phyloP scores from a whole-genome alignment of 2,329 filamentous ascomycete genomes.

The Trichoderma atroviride region DNA sequence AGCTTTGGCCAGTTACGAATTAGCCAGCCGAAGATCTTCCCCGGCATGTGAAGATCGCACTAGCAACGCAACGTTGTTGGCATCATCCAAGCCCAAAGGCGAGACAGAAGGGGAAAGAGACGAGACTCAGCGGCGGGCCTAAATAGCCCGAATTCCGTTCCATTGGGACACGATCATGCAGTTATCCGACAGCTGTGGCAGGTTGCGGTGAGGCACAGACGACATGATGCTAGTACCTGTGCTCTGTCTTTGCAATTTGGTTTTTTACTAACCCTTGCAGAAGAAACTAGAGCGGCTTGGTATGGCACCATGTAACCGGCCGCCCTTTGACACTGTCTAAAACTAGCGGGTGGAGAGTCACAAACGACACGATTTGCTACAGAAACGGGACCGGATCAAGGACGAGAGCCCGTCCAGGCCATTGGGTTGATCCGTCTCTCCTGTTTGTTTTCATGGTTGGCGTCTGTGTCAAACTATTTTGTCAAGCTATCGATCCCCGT shows the following conservation, averaged over 20 bases:
- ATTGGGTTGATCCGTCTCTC: conserved; percentile 23
- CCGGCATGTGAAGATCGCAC: conserved; percentile 16
- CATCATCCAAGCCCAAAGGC: background rate
- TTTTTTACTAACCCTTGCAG: background rate
- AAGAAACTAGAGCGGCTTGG: background rate
- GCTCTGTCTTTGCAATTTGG: background rate
- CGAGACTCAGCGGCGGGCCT: background rate
- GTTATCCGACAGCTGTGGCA: background rate
- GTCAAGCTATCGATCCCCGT: background rate
- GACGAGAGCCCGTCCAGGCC: background rate
- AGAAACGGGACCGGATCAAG: conserved; percentile 12
- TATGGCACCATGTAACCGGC: conserved; percentile 6
- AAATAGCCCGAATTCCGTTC: background rate
- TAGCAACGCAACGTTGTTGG: background rate
- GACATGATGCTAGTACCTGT: background rate
- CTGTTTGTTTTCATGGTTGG: background rate
- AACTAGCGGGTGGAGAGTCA: conserved; percentile 17
- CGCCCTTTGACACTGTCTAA: background rate
- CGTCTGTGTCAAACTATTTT: background rate
- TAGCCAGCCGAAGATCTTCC: background rate
- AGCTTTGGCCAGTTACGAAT: background rate
- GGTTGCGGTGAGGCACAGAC: background rate
- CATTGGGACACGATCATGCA: background rate
- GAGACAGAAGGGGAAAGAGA: background rate
- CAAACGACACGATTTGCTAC: background rate